Conservation (phyloP, 1,284 basidiomycete genomes). For the Ustilago hordei region DNA sequence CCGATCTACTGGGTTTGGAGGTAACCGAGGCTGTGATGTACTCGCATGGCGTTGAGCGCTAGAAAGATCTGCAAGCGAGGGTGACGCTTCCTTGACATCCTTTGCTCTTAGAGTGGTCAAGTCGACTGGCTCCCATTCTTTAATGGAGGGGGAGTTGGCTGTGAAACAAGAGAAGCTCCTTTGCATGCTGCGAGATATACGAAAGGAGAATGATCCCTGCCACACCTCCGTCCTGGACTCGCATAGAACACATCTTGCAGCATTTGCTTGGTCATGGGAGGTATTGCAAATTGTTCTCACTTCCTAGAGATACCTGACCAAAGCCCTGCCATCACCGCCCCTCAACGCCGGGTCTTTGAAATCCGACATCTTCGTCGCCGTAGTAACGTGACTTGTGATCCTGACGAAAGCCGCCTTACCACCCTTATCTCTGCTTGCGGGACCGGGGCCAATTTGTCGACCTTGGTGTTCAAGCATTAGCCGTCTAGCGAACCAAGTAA, state of each 20-base stretch:
- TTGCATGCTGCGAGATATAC: background rate
- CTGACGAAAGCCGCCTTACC: background rate
- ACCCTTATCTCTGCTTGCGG: background rate
- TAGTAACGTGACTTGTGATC: background rate
- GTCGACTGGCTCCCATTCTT: background rate
- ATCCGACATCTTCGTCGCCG: background rate
- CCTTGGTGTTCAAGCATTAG: no score
- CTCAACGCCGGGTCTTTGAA: background rate
- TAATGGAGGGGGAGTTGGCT: background rate
- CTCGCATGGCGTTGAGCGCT: background rate
- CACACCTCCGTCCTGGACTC: slow-evolving; percentile 1
- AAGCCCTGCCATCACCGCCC: no score
- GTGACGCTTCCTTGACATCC: background rate
- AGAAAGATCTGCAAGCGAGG: background rate
- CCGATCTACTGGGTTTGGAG: background rate
- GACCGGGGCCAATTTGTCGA: no score
- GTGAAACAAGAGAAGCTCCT: background rate
- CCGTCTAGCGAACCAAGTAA: no score
- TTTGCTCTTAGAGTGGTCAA: background rate
- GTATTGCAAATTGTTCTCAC: no score
- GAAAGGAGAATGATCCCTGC: slow-evolving; percentile 1
- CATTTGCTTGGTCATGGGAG: background rate
- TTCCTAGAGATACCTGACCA: no score
- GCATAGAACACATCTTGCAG: background rate
- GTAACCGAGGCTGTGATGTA: background rate